Conservation (phyloP, 1,284 basidiomycete genomes). For the Apiotrichum akiyoshidainum region DNA sequence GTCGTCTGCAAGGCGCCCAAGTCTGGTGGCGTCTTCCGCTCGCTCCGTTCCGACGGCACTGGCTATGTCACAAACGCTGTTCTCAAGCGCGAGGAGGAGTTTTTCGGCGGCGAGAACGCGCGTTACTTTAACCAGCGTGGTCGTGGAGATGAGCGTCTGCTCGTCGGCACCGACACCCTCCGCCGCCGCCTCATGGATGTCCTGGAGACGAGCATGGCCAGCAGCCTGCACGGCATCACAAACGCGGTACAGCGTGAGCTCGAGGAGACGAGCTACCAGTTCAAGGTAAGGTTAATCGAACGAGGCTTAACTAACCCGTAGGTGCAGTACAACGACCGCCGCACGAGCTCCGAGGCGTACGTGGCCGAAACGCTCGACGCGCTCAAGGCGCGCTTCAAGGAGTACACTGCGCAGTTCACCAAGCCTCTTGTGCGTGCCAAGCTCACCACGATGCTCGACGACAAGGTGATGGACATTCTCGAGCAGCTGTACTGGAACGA, state of each 20-base stretch:
- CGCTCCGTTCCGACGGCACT: constrained; percentile 26
- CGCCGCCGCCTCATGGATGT: constrained; percentile 90
- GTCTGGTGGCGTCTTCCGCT: constrained; percentile 45
- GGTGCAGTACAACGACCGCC: constrained; percentile 96
- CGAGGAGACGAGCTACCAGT: constrained; percentile 95
- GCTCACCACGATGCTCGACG: constrained; percentile 88
- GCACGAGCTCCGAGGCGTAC: constrained; percentile 92
- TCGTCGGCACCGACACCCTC: constrained; percentile 88
- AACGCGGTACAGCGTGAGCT: constrained; percentile 95
- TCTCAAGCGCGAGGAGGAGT: constrained; percentile 71
- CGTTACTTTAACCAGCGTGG: constrained; percentile 58
- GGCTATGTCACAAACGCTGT: constrained; percentile 56
- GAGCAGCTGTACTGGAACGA: constrained; percentile 98
- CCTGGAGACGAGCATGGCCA: constrained; percentile 94
- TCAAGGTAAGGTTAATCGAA: constrained; percentile 62
- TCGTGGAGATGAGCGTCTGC: constrained; percentile 53
- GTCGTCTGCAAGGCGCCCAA: constrained; percentile 79
- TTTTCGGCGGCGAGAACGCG: constrained; percentile 65
- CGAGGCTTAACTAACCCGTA: constrained; percentile 58
- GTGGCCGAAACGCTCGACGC: constrained; percentile 94
- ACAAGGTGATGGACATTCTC: constrained; percentile 93
- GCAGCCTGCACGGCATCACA: constrained; percentile 88
- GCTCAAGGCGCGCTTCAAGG: constrained; percentile 86
- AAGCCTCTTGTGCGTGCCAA: constrained; percentile 84
- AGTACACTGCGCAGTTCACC: constrained; percentile 77